These are phyloP conservation scores for Aspergillus pseudoglaucus DNA, from an alignment of 2,329 filamentous ascomycete species.

Conservation along the genomic window DNA sequence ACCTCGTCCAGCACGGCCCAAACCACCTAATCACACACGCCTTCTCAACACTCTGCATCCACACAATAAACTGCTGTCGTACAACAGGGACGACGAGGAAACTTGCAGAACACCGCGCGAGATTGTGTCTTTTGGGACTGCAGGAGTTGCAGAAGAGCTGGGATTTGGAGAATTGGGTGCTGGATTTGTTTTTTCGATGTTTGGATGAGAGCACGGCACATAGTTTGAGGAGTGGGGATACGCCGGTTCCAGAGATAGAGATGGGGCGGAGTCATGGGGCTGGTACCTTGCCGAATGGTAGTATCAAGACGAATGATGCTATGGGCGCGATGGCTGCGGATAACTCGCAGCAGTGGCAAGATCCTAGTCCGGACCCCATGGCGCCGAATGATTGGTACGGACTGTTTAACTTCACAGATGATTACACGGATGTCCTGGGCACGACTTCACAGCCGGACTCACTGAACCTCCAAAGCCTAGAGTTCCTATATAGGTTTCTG, in stretches of 20 bases:
- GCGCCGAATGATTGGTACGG: slow-evolving; percentile 22
- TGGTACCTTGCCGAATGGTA: slow-evolving; percentile 2
- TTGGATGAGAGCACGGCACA: slow-evolving; percentile 41
- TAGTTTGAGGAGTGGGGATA: slow-evolving; percentile 20
- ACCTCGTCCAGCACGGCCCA: slow-evolving; percentile 39
- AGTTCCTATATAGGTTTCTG: slow-evolving; percentile 26
- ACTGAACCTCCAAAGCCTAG: slow-evolving; percentile 24
- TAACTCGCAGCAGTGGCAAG: slow-evolving; percentile 3
- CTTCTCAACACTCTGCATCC: slow-evolving; percentile 45
- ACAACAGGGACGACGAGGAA: slow-evolving; percentile 32
- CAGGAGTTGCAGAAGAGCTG: slow-evolving; percentile 46
- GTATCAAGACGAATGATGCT: slow-evolving; percentile 1
- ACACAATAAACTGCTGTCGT: slow-evolving; percentile 40
- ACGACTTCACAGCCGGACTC: slow-evolving; percentile 23
- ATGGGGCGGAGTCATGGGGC: neutral
- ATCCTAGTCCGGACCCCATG: slow-evolving; percentile 6
- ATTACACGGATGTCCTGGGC: slow-evolving; percentile 22
- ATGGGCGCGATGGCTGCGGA: slow-evolving; percentile 1
- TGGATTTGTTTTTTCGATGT: slow-evolving; percentile 45
- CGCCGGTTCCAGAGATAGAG: neutral
- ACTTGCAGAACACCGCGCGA: slow-evolving; percentile 44
- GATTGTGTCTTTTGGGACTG: slow-evolving; percentile 43
- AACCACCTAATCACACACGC: slow-evolving; percentile 45
- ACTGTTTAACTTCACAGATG: slow-evolving; percentile 24
- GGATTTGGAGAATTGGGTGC: slow-evolving; percentile 45